Conservation (phyloP, 2,329 filamentous ascomycete species). For the Ascomycota sp. region DNA sequence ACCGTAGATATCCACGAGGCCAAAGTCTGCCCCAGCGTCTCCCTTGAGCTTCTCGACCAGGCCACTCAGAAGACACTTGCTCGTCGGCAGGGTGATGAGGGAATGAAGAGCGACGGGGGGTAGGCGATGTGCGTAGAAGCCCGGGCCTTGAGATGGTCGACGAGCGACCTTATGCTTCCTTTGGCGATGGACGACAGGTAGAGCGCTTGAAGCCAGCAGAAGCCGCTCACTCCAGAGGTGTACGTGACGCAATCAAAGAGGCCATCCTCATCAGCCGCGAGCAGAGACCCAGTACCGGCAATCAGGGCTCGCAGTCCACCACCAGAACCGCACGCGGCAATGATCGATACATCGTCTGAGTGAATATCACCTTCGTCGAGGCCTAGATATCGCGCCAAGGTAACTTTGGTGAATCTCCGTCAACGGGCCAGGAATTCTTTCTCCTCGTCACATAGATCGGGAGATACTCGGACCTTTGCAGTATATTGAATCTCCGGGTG, state of each 20-base stretch:
- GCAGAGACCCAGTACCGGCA: conserved; percentile 70
- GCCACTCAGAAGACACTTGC: conserved; percentile 74
- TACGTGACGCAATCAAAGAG: conserved; percentile 91
- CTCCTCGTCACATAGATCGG: conserved; percentile 68
- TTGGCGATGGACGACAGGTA: conserved; percentile 55
- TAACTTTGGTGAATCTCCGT: conserved; percentile 45
- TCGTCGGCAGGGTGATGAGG: conserved; percentile 75
- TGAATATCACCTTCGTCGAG: conserved; percentile 66
- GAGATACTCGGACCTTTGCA: conserved; percentile 63
- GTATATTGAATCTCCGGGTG: conserved; percentile 78
- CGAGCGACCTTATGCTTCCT: conserved; percentile 45
- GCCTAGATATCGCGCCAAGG: conserved; percentile 64
- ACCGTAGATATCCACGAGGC: conserved; percentile 85
- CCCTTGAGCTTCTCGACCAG: conserved; percentile 83
- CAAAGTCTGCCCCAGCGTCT: conserved; percentile 49
- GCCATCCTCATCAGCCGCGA: conserved; percentile 68
- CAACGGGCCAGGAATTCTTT: conserved; percentile 51
- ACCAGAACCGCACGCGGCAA: conserved; percentile 86
- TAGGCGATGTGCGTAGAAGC: conserved; percentile 83
- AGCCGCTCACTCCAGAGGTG: conserved; percentile 85
- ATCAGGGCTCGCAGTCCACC: conserved; percentile 80
- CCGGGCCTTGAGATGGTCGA: conserved; percentile 72
- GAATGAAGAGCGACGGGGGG: conserved; percentile 67
- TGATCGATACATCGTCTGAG: conserved; percentile 77
- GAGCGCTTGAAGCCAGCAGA: conserved; percentile 83